Conservation (phyloP, 2,329 filamentous ascomycete genomes). For the Exophiala sp. region DNA sequence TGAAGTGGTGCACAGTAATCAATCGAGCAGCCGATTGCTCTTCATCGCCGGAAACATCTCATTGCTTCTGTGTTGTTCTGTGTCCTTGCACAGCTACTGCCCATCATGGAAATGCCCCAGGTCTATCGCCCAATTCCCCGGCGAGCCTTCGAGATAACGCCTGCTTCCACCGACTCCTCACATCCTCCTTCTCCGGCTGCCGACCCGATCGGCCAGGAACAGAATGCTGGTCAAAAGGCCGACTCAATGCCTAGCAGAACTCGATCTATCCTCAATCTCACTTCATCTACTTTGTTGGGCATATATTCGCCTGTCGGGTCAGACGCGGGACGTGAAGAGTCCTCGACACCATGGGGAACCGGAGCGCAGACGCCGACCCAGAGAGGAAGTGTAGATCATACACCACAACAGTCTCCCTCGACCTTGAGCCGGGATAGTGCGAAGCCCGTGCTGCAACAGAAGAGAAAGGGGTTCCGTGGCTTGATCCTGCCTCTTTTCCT, state of each 20-base stretch:
- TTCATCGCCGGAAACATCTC: neutral
- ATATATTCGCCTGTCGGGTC: conserved; percentile 75
- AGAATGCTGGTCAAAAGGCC: conserved; percentile 30
- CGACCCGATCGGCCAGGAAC: conserved; percentile 36
- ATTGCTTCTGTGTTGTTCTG: neutral
- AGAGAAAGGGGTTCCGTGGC: conserved; percentile 39
- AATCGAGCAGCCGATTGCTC: neutral
- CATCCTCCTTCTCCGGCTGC: conserved; percentile 38
- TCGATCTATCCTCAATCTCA: conserved; percentile 79
- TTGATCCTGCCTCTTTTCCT: conserved; percentile 54
- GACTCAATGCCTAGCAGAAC: conserved; percentile 59
- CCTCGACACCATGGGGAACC: conserved; percentile 72
- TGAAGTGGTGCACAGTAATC: neutral
- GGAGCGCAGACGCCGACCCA: conserved; percentile 66
- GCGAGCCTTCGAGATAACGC: conserved; percentile 64
- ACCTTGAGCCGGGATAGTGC: conserved; percentile 14
- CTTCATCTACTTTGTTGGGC: conserved; percentile 81
- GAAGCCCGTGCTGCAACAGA: conserved; percentile 27
- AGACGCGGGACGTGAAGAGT: conserved; percentile 54
- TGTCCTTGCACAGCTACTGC: neutral
- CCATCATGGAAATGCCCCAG: conserved; percentile 27
- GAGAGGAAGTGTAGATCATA: conserved; percentile 43
- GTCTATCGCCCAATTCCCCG: conserved; percentile 68
- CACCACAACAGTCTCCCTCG: conserved; percentile 27
- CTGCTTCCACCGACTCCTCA: conserved; percentile 43